Conservation (phyloP, 1,284 basidiomycete genomes). For the Ceratobasidium theobromae region DNA sequence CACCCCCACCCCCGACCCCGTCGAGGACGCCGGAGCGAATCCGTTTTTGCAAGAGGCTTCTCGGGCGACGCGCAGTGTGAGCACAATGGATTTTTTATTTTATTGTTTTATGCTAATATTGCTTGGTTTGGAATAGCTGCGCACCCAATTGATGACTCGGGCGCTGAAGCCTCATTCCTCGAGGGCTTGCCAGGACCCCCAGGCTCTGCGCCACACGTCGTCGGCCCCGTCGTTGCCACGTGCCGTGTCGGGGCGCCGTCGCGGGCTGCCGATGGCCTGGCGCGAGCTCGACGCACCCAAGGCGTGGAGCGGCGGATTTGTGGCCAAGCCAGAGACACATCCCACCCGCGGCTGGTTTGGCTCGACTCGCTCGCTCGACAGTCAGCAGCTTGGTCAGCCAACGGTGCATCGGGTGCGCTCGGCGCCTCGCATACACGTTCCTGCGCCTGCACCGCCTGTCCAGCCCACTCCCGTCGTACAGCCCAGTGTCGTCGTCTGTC, state of each 20-base stretch:
- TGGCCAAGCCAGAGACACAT: neutral
- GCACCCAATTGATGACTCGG: slow-evolving; percentile 9
- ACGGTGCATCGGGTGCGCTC: slow-evolving; percentile 9
- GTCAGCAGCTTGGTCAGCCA: neutral
- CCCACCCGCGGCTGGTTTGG: neutral
- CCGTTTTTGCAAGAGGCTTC: neutral
- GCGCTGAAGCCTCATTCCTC: neutral
- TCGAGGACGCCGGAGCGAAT: neutral
- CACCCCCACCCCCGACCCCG: neutral
- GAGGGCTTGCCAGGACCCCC: no score
- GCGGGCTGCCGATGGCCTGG: slow-evolving; percentile 12
- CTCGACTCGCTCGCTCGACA: neutral
- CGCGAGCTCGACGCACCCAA: neutral
- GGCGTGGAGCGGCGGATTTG: slow-evolving; percentile 13
- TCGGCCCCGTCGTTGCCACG: slow-evolving; percentile 19
- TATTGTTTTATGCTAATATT: neutral
- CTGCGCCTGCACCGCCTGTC: slow-evolving; percentile 5
- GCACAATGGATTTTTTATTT: neutral
- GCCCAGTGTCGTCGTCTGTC: slow-evolving; percentile 12
- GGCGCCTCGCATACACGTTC: slow-evolving; percentile 19
- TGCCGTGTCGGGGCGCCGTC: neutral
- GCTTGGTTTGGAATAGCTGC: neutral
- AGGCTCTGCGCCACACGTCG: slow-evolving; percentile 5
- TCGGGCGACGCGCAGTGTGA: slow-evolving; percentile 10
- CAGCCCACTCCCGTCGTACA: slow-evolving; percentile 18